Evolutionary conservation across 2,329 filamentous ascomycete species (phyloP).

Genomic region (Zymoseptoria tritici): DNA sequence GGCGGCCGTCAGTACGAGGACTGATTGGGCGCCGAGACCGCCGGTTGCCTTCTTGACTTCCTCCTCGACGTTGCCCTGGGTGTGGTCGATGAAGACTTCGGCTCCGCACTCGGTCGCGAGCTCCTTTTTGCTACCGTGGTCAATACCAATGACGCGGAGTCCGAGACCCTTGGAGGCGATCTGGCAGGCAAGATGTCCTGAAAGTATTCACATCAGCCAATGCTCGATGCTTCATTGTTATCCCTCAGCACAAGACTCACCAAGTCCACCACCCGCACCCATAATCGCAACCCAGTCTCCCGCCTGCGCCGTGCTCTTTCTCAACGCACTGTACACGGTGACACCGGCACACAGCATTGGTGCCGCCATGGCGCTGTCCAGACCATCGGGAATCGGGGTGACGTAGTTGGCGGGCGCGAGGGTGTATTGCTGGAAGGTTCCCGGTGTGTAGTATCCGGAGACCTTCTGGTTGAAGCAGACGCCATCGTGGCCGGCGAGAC

Average conservation of each 20-base stretch:
- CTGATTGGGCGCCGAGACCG: conserved; percentile 54
- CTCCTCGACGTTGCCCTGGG: conserved; percentile 45
- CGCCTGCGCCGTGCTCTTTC: conserved; percentile 51
- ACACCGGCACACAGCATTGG: conserved; percentile 62
- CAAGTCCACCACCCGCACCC: conserved; percentile 26
- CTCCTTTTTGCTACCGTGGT: conserved; percentile 57
- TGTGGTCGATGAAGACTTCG: conserved; percentile 59
- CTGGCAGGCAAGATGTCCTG: conserved; percentile 56
- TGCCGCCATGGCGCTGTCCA: conserved; percentile 55
- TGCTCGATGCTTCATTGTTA: neutral
- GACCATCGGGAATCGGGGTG: conserved; percentile 57
- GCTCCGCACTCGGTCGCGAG: conserved; percentile 54
- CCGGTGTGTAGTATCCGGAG: conserved; percentile 60
- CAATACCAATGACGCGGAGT: conserved; percentile 58
- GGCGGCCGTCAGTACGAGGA: conserved; percentile 47
- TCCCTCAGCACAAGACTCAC: neutral
- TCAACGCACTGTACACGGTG: conserved; percentile 59
- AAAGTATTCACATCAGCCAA: neutral
- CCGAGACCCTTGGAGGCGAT: conserved; percentile 55
- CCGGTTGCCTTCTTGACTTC: conserved; percentile 52
- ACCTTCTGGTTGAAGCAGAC: conserved; percentile 51
- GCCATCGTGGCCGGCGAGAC: conserved; percentile 48
- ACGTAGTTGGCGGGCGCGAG: conserved; percentile 59
- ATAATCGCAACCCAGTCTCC: conserved; percentile 54
- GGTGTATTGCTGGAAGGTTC: conserved; percentile 67